Base-by-base conservation (phyloP, 192 early-diverging fungal genomes). In the Umbelopsis isabellina region DNA sequence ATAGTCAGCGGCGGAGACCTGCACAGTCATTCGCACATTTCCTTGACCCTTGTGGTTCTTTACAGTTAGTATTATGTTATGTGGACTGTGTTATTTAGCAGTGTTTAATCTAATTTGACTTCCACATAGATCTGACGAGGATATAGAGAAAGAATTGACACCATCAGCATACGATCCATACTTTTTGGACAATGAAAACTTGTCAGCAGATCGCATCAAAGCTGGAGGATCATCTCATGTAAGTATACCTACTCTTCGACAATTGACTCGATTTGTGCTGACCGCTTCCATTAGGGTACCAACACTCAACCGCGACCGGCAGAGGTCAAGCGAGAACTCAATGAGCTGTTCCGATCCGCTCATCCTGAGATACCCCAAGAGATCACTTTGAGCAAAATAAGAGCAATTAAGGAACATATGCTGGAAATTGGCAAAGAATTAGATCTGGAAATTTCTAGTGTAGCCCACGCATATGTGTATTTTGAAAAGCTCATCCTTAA, bases 401-500 rank as follows among this genome's bases (percentile, higher is more conserved):
- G 96, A 4, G 88, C 84, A 16, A 76, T 97, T 23, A 97, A 97
- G 70, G 72, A 80, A 2, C 82, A 88, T 46, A 76, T 99, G 70
- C 75, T 97, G 35, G 91, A 84, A 20, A 84, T 90, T 20, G 86
- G 81, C 1, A 83, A 86, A 58, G 79, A 86, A 49, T 80, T 92
- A 65, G 91, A 95, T 70, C 81, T 96, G 23, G 96, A 99, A 78
- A 80, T 96, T 23, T 95, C 94, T 2, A 95, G 90, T 49, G 88
- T 96, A 3, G 97, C 97, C 0, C 83, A 86, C 23, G 90, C 93
- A 18, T 96, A 91, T 84, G 95, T 93, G 1, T 98, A 95, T 76
- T 94, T 99, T 81, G 97, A 99, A 76, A 99, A 97, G 76, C 87
- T 99, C 7, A 84, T 96, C 23, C 69, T 94, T 44, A 94, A 93